A percentile compares a stretch with the other conserved stretches of the same genome.
Conservation (phyloP, 2,329 filamentous ascomycete species). For the Hypoxylon sp. region DNA sequence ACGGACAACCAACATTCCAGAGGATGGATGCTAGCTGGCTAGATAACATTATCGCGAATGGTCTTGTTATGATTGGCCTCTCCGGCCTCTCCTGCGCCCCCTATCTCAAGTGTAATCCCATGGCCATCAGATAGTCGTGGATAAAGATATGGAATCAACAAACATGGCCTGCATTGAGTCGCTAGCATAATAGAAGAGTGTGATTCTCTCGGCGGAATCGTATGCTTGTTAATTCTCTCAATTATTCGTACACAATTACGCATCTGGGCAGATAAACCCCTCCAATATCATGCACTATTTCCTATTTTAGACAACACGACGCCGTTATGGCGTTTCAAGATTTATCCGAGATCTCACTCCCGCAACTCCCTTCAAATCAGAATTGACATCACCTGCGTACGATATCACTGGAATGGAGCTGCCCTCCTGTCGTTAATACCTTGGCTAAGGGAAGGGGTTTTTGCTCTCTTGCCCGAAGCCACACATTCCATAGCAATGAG, state of each 20-base stretch:
- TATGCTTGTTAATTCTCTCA: slow-evolving; percentile 17
- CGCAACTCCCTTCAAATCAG: slow-evolving; percentile 29
- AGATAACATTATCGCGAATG: slow-evolving; percentile 26
- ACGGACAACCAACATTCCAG: slow-evolving; percentile 33
- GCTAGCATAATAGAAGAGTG: slow-evolving; percentile 7
- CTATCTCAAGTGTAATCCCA: slow-evolving; percentile 12
- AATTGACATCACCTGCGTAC: slow-evolving; percentile 32
- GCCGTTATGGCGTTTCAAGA: slow-evolving; percentile 48
- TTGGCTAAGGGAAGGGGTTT: slow-evolving; percentile 19
- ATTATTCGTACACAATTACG: slow-evolving; percentile 27
- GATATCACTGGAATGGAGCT: slow-evolving; percentile 46
- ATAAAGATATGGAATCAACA: slow-evolving; percentile 3
- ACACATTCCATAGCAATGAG: slow-evolving; percentile 43
- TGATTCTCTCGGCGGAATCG: slow-evolving; percentile 25
- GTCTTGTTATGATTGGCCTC: slow-evolving; percentile 28
- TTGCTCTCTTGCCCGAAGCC: slow-evolving; percentile 12
- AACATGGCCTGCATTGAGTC: slow-evolving; percentile 2
- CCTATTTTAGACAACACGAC: slow-evolving; percentile 42
- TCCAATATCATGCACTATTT: slow-evolving; percentile 43
- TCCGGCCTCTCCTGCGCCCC: slow-evolving; percentile 27
- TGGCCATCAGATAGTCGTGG: slow-evolving; percentile 1
- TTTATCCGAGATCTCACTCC: slow-evolving; percentile 42
- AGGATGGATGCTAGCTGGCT: slow-evolving; percentile 17
- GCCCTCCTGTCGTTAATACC: slow-evolving; percentile 35
- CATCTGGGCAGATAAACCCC: slow-evolving; percentile 26